Evolutionary conservation across 441 rosid genomes (phyloP).

Genomic region (Euphorbia corollata): DNA sequence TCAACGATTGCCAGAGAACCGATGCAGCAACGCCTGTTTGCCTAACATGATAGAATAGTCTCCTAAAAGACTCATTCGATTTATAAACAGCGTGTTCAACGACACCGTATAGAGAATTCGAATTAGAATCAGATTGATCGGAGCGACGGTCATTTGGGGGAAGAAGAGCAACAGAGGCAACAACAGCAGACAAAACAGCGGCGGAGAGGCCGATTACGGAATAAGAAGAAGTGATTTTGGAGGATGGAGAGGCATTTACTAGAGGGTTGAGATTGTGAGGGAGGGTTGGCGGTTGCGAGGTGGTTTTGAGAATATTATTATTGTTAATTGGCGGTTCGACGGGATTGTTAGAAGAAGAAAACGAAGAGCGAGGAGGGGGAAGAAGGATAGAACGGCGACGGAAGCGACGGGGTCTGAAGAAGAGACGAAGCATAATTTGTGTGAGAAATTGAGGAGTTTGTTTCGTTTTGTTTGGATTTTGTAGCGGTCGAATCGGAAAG

Average conservation of each 20-base stretch:
- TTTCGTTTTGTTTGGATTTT: neutral
- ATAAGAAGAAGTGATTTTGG: conserved; percentile 11
- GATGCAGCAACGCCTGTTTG: conserved; percentile 80
- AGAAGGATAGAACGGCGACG: conserved; percentile 20
- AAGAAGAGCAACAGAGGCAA: conserved; percentile 39
- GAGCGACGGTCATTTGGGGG: conserved; percentile 14
- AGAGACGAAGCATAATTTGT: conserved; percentile 42
- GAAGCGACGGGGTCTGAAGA: conserved; percentile 37
- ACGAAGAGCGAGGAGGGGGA: conserved; percentile 20
- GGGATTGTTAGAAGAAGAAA: conserved; percentile 24
- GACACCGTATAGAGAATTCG: conserved; percentile 32
- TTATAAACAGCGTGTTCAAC: conserved; percentile 42
- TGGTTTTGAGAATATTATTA: conserved; percentile 21
- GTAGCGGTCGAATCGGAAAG: neutral
- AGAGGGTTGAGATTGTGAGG: conserved; percentile 28
- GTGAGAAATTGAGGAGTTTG: neutral
- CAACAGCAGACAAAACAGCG: conserved; percentile 41
- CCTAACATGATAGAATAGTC: conserved; percentile 48
- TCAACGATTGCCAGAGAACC: conserved; percentile 80
- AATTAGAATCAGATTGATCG: conserved; percentile 17
- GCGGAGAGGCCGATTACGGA: conserved; percentile 43
- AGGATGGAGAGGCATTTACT: conserved; percentile 9
- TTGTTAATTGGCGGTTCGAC: conserved; percentile 18
- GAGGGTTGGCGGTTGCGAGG: conserved; percentile 22
- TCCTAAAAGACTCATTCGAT: conserved; percentile 54